These are phyloP conservation scores for Xylaria polymorpha DNA, from an alignment of 2,329 filamentous ascomycete genomes.

Conservation along the genomic window DNA sequence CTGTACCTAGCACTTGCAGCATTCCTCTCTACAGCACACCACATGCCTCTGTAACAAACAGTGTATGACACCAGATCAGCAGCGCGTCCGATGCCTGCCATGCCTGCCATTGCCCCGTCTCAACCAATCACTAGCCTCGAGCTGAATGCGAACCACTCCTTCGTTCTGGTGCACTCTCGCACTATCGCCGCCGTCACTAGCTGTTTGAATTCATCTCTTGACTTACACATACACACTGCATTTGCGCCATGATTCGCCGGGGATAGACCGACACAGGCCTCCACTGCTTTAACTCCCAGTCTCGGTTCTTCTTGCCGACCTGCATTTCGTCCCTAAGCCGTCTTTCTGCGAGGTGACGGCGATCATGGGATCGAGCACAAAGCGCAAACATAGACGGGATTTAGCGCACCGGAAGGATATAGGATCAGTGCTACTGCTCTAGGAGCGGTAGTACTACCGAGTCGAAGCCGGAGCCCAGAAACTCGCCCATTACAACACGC, in stretches of 20 bases:
- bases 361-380: conserved; percentile 44
- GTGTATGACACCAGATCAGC: conserved; percentile 21
- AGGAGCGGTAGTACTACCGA: conserved; percentile 34
- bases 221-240: background rate
- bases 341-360: conserved; percentile 35
- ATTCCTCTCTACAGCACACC: conserved; percentile 7
- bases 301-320: background rate
- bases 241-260: conserved; percentile 12
- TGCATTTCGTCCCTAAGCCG: background rate
- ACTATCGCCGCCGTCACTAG: conserved; percentile 11
- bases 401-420: conserved; percentile 38
- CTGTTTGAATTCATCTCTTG: conserved; percentile 4
- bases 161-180: conserved; percentile 17
- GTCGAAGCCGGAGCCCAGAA: conserved; percentile 32
- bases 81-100: conserved; percentile 9
- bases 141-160: conserved; percentile 34
- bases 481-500: conserved; percentile 32
- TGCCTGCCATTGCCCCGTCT: background rate
- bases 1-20: conserved; percentile 7
- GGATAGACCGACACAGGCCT: conserved; percentile 6
- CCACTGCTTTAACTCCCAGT: background rate
- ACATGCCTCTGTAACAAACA: background rate
- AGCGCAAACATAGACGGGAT: conserved; percentile 37
- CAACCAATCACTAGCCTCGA: conserved; percentile 18
- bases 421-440: conserved; percentile 35